phyloP scores from a whole-genome alignment of 129 eudicot species.

The Tanacetum coccineum region DNA sequence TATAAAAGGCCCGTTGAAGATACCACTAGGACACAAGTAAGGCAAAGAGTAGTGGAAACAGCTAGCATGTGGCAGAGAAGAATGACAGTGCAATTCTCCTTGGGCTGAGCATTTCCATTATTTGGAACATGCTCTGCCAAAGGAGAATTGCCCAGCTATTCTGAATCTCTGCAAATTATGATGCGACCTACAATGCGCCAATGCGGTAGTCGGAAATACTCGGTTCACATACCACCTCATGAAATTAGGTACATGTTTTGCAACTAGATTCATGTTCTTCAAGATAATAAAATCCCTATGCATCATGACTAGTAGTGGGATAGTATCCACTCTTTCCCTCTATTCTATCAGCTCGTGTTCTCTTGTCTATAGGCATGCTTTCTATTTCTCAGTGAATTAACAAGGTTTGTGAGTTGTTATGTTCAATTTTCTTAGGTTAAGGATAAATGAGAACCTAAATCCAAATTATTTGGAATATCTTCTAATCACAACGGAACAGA shows the following conservation, averaged over 20 bases:
- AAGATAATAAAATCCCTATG: background rate
- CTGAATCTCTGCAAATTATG: background rate
- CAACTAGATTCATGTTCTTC: too few relatives aligned
- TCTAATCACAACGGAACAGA: constrained; percentile 9
- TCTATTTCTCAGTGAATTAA: background rate
- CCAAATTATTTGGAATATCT: background rate
- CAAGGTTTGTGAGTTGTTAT: background rate
- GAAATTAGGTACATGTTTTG: too few relatives aligned
- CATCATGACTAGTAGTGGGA: background rate
- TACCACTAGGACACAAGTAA: constrained; percentile 14
- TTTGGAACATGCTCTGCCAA: constrained; percentile 40
- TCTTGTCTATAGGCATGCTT: background rate
- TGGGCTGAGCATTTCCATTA: constrained; percentile 34
- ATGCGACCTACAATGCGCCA: background rate
- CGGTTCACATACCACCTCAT: too few relatives aligned
- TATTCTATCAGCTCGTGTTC: background rate
- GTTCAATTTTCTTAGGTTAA: background rate
- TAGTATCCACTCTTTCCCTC: constrained; percentile 1
- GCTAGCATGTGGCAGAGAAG: constrained; percentile 27
- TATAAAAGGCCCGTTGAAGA: constrained; percentile 25
- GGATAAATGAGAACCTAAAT: background rate
- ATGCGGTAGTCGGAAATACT: background rate
- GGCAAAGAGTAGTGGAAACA: background rate
- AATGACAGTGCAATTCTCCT: constrained; percentile 58
- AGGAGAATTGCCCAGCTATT: constrained; percentile 44